Percentiles rank a stretch among this genome's conserved stretches.
phyloP scores from a whole-genome alignment of 306 rosid genomes.

The Sicyos baderoa region DNA sequence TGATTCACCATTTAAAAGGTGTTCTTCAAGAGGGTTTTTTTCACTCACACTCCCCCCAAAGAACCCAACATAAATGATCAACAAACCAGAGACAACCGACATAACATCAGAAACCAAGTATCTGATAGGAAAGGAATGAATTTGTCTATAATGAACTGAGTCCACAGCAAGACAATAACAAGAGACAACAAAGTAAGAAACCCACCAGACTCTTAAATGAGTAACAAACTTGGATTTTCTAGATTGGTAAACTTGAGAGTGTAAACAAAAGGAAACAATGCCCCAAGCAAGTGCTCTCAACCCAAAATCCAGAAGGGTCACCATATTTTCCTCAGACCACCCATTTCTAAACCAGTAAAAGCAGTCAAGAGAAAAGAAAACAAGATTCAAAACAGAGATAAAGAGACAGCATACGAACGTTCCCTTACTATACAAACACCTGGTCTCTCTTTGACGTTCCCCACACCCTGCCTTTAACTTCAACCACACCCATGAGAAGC shows the following conservation, averaged over 20 bases:
- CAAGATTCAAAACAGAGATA: conserved; percentile 32
- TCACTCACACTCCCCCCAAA: conserved; percentile 28
- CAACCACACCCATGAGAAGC: conserved; percentile 35
- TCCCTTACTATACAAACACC: conserved; percentile 21
- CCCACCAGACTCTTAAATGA: conserved; percentile 47
- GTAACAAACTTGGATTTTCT: conserved; percentile 23
- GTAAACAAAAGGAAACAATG: conserved; percentile 33
- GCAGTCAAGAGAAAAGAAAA: conserved; percentile 36
- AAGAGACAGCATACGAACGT: conserved; percentile 22
- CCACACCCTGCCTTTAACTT: conserved; percentile 23
- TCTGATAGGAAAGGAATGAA: conserved; percentile 26
- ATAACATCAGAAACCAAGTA: conserved; percentile 37
- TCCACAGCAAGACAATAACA: conserved; percentile 39
- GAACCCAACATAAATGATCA: conserved; percentile 36
- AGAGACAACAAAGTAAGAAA: conserved; percentile 39
- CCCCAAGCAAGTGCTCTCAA: conserved; percentile 42
- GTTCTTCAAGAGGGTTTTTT: conserved; percentile 39
- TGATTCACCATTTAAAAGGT: conserved; percentile 52
- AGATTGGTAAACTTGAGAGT: conserved; percentile 19
- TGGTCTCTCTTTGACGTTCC: conserved; percentile 20
- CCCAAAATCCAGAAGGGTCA: conserved; percentile 43
- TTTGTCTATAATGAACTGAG: conserved; percentile 28
- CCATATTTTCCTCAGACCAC: conserved; percentile 33
- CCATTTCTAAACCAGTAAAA: conserved; percentile 35
- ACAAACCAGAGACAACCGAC: conserved; percentile 35